phyloP scores from a whole-genome alignment of 1,139 yeast genomes.

The Protomyces pachydermus region DNA sequence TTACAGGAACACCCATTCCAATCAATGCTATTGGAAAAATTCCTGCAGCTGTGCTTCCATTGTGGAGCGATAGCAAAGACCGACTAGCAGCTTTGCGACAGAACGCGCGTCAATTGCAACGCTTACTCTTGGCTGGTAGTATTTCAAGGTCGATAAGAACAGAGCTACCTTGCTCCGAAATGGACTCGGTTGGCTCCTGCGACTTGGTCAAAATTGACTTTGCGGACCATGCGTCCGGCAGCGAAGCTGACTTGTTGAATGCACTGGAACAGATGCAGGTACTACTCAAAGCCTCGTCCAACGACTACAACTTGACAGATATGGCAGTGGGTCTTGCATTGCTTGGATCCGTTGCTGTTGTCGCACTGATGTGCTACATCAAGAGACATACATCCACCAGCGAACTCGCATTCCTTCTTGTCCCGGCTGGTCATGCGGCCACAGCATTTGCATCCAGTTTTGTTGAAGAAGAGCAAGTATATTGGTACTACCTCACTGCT shows the following conservation, averaged over 20 bases:
- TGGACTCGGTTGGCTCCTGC: background rate
- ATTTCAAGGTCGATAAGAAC: background rate
- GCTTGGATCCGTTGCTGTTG: slow-evolving; percentile 36
- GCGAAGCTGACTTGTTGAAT: background rate
- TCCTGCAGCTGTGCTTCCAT: slow-evolving; percentile 46
- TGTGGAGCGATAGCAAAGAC: slow-evolving; percentile 35
- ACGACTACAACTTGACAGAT: slow-evolving; percentile 59
- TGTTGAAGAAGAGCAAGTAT: slow-evolving; percentile 94
- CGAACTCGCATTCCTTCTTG: slow-evolving; percentile 32
- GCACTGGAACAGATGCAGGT: slow-evolving; percentile 43
- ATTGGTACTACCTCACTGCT: slow-evolving; percentile 65
- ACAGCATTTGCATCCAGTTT: slow-evolving; percentile 83
- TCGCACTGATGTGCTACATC: slow-evolving; percentile 5
- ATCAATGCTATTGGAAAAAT: slow-evolving; percentile 76
- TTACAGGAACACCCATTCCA: slow-evolving; percentile 79
- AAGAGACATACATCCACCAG: slow-evolving; percentile 22
- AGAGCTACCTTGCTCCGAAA: background rate
- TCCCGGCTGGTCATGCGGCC: slow-evolving; percentile 49
- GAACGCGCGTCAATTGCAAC: slow-evolving; percentile 57
- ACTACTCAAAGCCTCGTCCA: slow-evolving; percentile 58
- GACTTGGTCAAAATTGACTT: background rate
- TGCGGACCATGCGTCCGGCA: background rate
- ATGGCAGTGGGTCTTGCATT: slow-evolving; percentile 48
- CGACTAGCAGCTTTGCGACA: slow-evolving; percentile 47
- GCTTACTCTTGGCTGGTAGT: slow-evolving; percentile 35